Conservation (phyloP, 1,139 yeast species). For the Suhomyces bokatorum region DNA sequence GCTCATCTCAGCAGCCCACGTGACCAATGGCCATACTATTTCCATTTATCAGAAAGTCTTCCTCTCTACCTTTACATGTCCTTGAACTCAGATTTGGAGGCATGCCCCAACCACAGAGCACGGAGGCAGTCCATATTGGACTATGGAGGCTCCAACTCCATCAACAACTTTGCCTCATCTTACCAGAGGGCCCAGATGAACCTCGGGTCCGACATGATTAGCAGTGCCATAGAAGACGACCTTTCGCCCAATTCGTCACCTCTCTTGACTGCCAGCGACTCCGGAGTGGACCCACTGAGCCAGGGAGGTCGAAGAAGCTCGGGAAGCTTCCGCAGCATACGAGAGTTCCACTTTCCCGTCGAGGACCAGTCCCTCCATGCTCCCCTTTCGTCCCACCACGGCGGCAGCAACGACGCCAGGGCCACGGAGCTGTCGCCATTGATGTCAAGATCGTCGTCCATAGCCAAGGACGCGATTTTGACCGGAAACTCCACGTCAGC, state of each 20-base stretch:
- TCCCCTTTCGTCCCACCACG: not conserved
- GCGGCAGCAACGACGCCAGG: not conserved
- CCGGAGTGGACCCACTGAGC: constrained; percentile 4
- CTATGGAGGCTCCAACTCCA: constrained; percentile 60
- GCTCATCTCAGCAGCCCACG: not conserved
- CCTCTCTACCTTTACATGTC: constrained; percentile 3
- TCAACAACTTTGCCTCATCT: constrained; percentile 78
- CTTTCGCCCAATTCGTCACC: constrained; percentile 31
- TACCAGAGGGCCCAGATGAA: constrained; percentile 73
- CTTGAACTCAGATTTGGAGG: not conserved
- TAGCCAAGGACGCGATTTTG: constrained; percentile 1
- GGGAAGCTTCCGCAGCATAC: constrained; percentile 6
- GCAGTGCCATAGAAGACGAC: constrained; percentile 22
- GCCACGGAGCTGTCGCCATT: constrained; percentile 6
- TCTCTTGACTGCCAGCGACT: constrained; percentile 5
- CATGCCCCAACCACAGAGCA: not conserved
- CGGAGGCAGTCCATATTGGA: constrained; percentile 18
- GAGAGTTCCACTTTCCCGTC: constrained; percentile 11
- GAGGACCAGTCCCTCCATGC: not conserved
- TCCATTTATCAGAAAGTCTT: not conserved
- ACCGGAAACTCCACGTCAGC: constrained; percentile 59
- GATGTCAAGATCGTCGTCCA: constrained; percentile 6
- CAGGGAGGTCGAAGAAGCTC: not conserved
- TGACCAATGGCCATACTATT: too few species aligned
- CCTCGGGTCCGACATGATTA: constrained; percentile 24